Evolutionary conservation across 2,329 filamentous ascomycete genomes (phyloP).

Genomic region (Fusarium lyarnte): DNA sequence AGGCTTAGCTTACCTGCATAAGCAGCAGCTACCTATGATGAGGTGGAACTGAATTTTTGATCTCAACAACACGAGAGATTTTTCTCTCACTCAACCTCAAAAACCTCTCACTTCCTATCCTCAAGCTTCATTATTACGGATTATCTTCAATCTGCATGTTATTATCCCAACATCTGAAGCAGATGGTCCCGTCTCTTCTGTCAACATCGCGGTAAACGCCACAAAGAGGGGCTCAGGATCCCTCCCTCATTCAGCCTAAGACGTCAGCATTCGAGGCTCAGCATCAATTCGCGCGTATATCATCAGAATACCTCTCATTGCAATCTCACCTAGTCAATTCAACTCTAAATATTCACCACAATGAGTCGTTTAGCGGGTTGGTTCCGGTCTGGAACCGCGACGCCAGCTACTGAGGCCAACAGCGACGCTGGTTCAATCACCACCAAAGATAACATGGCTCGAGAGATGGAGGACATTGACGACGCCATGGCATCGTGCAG

Average conservation of each 20-base stretch:
- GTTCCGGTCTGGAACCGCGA: slow-evolving; percentile 56
- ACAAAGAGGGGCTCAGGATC: slow-evolving; percentile 32
- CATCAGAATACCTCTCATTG: neutral
- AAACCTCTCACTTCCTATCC: neutral
- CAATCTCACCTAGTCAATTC: neutral
- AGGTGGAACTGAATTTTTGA: slow-evolving; percentile 8
- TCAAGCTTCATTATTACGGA: neutral
- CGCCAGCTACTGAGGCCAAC: slow-evolving; percentile 42
- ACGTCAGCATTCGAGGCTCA: slow-evolving; percentile 38
- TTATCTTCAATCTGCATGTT: neutral
- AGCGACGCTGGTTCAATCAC: slow-evolving; percentile 43
- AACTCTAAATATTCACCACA: neutral
- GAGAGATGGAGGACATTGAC: slow-evolving; percentile 64
- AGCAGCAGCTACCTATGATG: neutral
- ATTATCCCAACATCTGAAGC: neutral
- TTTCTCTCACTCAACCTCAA: slow-evolving; percentile 3
- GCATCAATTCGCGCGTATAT: neutral
- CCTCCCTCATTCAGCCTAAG: slow-evolving; percentile 30
- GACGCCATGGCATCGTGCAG: slow-evolving; percentile 72
- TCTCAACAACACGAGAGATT: slow-evolving; percentile 17
- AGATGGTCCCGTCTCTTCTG: neutral
- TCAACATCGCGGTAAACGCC: slow-evolving; percentile 9
- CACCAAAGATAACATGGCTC: slow-evolving; percentile 45
- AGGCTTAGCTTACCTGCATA: slow-evolving; percentile 17
- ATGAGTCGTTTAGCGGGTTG: slow-evolving; percentile 63